Percentiles rank a stretch among this genome's conserved stretches.
Conservation (phyloP, 345 rosid species). For the Geranium brycei region DNA sequence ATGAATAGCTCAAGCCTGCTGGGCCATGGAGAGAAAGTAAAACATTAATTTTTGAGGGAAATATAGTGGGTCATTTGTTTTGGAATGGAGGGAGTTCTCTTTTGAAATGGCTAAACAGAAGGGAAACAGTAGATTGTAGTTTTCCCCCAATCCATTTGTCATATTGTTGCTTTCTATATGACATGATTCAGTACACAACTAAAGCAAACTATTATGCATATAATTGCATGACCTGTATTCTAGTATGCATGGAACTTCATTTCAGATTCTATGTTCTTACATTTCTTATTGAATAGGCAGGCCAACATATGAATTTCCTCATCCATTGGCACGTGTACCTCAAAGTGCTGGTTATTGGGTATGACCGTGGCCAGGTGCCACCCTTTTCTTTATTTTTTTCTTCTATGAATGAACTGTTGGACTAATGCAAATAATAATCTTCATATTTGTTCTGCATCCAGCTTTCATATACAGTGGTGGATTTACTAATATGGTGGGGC, state of each 20-base stretch:
- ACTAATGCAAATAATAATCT: conserved; percentile 2
- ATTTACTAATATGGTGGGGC: conserved; percentile 97
- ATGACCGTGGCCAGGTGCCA: conserved; percentile 15
- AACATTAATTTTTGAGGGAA: too few relatives aligned
- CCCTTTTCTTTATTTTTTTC: conserved; percentile 1
- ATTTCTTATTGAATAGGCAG: conserved; percentile 60
- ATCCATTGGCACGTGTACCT: conserved; percentile 93
- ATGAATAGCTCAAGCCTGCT: too few relatives aligned
- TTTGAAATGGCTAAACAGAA: too few relatives aligned
- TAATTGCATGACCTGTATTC: background rate
- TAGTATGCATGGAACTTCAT: background rate
- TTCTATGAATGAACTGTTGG: background rate
- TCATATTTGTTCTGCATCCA: conserved; percentile 22
- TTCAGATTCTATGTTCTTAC: conserved; percentile 31
- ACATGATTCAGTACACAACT: background rate
- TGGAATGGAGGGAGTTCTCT: too few relatives aligned
- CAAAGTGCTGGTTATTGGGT: conserved; percentile 97
- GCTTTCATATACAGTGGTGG: conserved; percentile 88
- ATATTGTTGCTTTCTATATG: background rate
- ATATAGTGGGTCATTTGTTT: too few relatives aligned
- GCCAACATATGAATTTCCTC: conserved; percentile 96
- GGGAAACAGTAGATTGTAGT: too few relatives aligned
- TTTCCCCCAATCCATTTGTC: background rate
- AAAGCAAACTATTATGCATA: background rate
- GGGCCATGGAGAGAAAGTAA: too few relatives aligned